Base-by-base conservation (phyloP, 176 grass and related monocot genomes). In the Bonia amplexicaulis region DNA sequence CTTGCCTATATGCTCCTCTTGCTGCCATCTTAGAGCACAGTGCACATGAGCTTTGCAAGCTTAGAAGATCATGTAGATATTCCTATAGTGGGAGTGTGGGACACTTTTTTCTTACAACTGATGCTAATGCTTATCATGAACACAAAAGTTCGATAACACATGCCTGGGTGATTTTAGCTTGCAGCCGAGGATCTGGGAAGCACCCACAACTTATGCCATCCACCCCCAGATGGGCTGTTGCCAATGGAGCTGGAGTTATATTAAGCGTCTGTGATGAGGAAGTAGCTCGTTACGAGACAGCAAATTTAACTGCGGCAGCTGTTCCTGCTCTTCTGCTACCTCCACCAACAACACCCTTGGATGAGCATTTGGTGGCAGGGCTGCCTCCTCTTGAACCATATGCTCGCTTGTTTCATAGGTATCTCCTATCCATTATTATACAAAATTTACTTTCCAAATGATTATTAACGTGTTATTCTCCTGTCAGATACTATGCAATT, bases 201-300 rank as follows among this genome's bases (percentile, higher is more conserved):
- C 97, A 96, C 74, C 97, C 97, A 59, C 97, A 99, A 75, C 92
- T 99, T 74, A 99, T 99, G 97, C 93, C 93, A 52, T 96, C 97
- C 55, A 99, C 97, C 61, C 97, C 97, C 19, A 94, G 97, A 94
- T 99, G 97, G 97, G 97, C 97, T 63, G 97, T 99, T 82, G 97
- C 93, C 49, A 99, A 99, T 89, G 97, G 97, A 53, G 97, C 97
- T 87, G 97, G 97, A 82, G 97, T 99, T 77, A 99, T 99, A 78
- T 78, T 96, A 84, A 96, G 93, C 86, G 97, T 99, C 52, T 99
- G 97, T 84, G 97, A 99, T 79, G 97, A 96, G 84, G 97, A 96
- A 87, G 93, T 99, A 61, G 67, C 90, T 82, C 92, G 84, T 35
- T 96, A 99, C 65, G 97, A 99, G 86, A 91, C 97, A 76, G 97